Base-by-base conservation (phyloP, 768 basidiomycete species). In the Pleurotus djamor region DNA sequence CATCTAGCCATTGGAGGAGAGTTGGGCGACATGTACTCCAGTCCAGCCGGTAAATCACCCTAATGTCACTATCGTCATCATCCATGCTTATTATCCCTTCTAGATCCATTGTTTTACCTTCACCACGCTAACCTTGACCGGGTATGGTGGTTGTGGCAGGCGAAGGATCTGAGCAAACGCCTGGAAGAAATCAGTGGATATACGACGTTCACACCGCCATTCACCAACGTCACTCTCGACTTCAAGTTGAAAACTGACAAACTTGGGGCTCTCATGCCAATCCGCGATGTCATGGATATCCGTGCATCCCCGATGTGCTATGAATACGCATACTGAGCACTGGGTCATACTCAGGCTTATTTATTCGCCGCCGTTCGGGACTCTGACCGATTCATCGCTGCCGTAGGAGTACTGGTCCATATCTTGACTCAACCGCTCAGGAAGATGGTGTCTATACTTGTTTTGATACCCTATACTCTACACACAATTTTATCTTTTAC, bases 111-210 rank as follows among this genome's bases (percentile, higher is more conserved):
- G 7, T 77, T 77, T 65, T 76, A 73, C 63, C 63, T 76, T 16
- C 76, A 77, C 59, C 75, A 77, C 56, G 69, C 72, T 10, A 76
- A 75, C 55, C 54, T 79, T 10, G 75, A 77, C 52, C 69, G 75
- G n/a, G 66, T 79, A 1, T 77, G 76, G 76, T 75, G 74, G 75
- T 47, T 63, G 6, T 79, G 77, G 77, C 74, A 74, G 47, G 60
- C 61, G 32, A 57, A 65, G 45, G 62, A 71, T 33, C 58, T 62
- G 2, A 58, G 59, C 0, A 60, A 58, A 4, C 71, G 74, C n/a
- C 51, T 77, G 4, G 67, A 67, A 21, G 71, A 73, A 8, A 71
- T 77, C 2, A 73, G 75, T 4, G 76, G 76, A n/a, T 69, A 68
- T 6, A 65, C 73, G 13, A 68, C 65, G 0, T 61, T 63, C 17